These are phyloP conservation scores for Aspergillus tamarii DNA, from an alignment of 2,329 filamentous ascomycete species.

Conservation along the genomic window DNA sequence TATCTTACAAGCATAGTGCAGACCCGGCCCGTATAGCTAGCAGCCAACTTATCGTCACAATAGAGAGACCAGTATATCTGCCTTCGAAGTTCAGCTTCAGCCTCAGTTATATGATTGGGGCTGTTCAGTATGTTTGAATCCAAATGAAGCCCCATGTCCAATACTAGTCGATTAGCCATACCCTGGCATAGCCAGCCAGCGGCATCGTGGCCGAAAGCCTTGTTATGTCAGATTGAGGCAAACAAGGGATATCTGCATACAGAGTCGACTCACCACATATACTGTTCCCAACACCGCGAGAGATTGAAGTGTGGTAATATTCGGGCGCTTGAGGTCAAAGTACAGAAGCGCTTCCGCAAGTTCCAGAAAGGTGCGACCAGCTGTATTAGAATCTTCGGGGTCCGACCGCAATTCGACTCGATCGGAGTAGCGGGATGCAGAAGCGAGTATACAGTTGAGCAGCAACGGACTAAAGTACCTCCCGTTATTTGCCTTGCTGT, in stretches of 20 bases:
- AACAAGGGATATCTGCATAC: not conserved
- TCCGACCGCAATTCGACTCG: conserved; percentile 34
- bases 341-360: conserved; percentile 28
- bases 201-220: conserved; percentile 41
- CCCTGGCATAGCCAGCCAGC: conserved; percentile 42
- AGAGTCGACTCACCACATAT: conserved; percentile 30
- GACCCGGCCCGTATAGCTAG: conserved; percentile 40
- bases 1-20: conserved; percentile 39
- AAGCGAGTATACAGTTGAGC: conserved; percentile 37
- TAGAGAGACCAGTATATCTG: conserved; percentile 45
- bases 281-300: conserved; percentile 34
- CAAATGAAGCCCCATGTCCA: conserved; percentile 46
- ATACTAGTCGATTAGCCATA: conserved; percentile 39
- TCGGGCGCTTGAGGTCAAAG: conserved; percentile 32
- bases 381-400: conserved; percentile 37
- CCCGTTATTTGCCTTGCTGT: conserved; percentile 30
- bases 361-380: conserved; percentile 36
- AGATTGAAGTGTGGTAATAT: conserved; percentile 43
- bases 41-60: conserved; percentile 39
- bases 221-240: not conserved
- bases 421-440: conserved; percentile 40
- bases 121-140: conserved; percentile 33
- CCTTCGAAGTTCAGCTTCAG: conserved; percentile 37
- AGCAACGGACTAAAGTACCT: conserved; percentile 35
- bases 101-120: conserved; percentile 25